phyloP scores from a whole-genome alignment of 441 rosid species.

The Aquilaria agallochum region DNA sequence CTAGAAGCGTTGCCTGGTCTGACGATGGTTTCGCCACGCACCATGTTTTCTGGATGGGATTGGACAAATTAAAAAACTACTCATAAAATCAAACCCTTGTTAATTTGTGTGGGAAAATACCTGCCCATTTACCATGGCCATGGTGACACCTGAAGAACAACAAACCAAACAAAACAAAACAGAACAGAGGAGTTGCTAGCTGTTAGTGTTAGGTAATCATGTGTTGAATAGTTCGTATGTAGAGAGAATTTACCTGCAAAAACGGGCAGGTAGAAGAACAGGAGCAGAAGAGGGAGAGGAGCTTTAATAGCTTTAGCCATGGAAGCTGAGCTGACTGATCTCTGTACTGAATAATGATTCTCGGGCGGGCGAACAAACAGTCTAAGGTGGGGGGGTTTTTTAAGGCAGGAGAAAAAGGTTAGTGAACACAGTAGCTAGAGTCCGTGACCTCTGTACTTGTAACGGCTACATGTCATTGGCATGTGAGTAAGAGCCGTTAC shows the following conservation, averaged over 20 bases:
- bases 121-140: constrained; percentile 29
- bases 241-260: no score
- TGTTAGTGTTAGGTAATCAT: neutral
- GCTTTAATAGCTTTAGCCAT: constrained; percentile 29
- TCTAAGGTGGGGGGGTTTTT: neutral
- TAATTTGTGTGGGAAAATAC: constrained; percentile 11
- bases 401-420: neutral
- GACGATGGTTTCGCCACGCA: constrained; percentile 84
- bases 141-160: constrained; percentile 20
- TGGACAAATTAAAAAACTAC: neutral
- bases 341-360: neutral
- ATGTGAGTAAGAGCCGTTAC: constrained; percentile 12
- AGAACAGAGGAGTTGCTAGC: neutral
- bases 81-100: neutral
- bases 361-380: neutral
- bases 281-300: constrained; percentile 27
- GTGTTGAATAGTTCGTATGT: no score
- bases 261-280: constrained; percentile 15
- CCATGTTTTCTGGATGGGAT: constrained; percentile 57
- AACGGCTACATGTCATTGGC: constrained; percentile 12
- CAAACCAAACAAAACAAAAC: neutral
- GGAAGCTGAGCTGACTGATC: neutral
- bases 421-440: neutral
- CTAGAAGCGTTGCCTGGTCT: constrained; percentile 42
- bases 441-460: neutral